Conservation (phyloP, 192 early-diverging fungal species). For the Linnemannia zychae region DNA sequence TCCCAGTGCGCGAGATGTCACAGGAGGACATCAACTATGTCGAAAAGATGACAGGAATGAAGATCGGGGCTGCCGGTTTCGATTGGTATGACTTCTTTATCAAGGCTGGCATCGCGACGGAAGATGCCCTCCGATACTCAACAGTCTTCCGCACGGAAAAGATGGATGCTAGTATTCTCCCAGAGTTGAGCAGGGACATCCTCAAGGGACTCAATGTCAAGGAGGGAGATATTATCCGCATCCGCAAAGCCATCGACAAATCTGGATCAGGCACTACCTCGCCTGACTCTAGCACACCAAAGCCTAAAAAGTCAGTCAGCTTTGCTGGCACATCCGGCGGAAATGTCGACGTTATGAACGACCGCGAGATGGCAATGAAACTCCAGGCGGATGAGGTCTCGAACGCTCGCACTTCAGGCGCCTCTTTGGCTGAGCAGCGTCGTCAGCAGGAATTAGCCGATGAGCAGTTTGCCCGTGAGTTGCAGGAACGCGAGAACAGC, state of each 20-base stretch:
- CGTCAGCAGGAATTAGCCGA: constrained; percentile 70
- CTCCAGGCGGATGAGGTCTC: constrained; percentile 54
- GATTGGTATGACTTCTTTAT: constrained; percentile 97
- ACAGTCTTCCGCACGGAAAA: constrained; percentile 89
- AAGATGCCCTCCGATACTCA: constrained; percentile 86
- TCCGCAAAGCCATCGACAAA: constrained; percentile 71
- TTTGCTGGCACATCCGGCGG: constrained; percentile 49
- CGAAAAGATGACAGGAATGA: constrained; percentile 64
- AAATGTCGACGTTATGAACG: constrained; percentile 40
- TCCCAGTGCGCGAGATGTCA: constrained; percentile 90
- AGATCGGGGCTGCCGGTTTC: constrained; percentile 70
- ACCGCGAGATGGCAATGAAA: constrained; percentile 49
- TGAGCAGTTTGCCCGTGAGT: constrained; percentile 83
- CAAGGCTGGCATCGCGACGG: constrained; percentile 76
- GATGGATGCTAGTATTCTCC: constrained; percentile 84
- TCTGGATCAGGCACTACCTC: constrained; percentile 61
- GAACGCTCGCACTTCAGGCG: constrained; percentile 23
- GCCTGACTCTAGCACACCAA: constrained; percentile 55
- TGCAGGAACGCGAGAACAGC: constrained; percentile 81
- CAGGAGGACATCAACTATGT: constrained; percentile 67
- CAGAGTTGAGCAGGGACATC: constrained; percentile 80
- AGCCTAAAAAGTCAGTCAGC: constrained; percentile 56
- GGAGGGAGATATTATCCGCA: constrained; percentile 86
- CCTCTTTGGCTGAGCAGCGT: constrained; percentile 57
- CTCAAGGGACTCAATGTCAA: constrained; percentile 86